phyloP scores from a whole-genome alignment of 768 basidiomycete species.

The Psilocybe sp. region DNA sequence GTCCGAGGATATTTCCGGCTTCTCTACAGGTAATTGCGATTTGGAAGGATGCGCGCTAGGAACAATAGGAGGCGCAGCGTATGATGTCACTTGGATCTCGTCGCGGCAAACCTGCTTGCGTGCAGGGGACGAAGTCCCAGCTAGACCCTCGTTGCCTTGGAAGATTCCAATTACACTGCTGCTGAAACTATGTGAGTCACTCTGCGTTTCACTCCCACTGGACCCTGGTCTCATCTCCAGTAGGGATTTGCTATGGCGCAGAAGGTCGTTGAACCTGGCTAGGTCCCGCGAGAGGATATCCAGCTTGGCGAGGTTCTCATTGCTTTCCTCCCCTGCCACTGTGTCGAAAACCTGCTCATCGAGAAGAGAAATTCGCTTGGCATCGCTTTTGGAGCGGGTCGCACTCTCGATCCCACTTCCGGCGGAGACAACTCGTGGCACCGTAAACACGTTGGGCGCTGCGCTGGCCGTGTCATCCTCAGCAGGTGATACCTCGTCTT shows the following conservation, averaged over 20 bases:
- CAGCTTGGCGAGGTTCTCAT: slow-evolving; percentile 17
- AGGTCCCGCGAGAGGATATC: slow-evolving; percentile 18
- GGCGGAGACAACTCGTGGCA: slow-evolving; percentile 13
- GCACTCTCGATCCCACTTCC: slow-evolving; percentile 14
- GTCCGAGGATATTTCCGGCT: too few relatives aligned
- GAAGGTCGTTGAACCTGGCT: slow-evolving; percentile 17
- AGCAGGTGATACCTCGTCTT: neutral
- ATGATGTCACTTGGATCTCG: too few relatives aligned
- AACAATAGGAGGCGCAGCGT: too few relatives aligned
- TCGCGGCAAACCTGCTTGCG: too few relatives aligned
- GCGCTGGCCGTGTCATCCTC: neutral
- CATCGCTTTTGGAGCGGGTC: neutral
- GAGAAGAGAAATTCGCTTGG: neutral
- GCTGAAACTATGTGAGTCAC: too few relatives aligned
- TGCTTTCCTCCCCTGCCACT: neutral
- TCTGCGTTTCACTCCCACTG: too few relatives aligned
- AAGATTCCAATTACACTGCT: too few relatives aligned
- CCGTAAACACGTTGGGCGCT: slow-evolving; percentile 2
- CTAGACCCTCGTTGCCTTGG: too few relatives aligned
- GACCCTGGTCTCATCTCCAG: neutral
- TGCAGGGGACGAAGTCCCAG: too few relatives aligned
- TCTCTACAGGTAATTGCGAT: too few relatives aligned
- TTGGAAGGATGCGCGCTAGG: too few relatives aligned
- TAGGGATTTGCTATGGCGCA: slow-evolving; percentile 7
- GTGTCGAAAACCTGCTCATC: slow-evolving; percentile 4